A percentile compares a stretch with the other conserved stretches of the same genome.
These are phyloP conservation scores for Lichtheimia ramosa DNA, from an alignment of 371 early-diverging fungal genomes.

Conservation along the genomic window DNA sequence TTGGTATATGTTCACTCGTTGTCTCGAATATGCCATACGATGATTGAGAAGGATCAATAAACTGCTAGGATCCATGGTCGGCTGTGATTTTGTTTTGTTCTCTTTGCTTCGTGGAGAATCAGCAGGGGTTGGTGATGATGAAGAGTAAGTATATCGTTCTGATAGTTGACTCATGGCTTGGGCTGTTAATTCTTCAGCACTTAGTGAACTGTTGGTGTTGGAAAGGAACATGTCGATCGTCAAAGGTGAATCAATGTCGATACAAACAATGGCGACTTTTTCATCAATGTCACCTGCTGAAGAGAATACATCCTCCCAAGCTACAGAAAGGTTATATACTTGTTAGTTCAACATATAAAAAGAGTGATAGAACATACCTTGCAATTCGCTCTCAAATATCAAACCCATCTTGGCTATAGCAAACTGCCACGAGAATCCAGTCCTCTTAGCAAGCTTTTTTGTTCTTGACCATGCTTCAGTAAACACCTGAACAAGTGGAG, in stretches of 20 bases:
- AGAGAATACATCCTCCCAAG: slow-evolving; percentile 28
- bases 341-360: background rate
- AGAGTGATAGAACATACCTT: slow-evolving; percentile 1
- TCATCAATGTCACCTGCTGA: slow-evolving; percentile 17
- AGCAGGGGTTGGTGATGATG: background rate
- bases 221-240: slow-evolving; percentile 20
- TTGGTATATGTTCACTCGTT: slow-evolving; percentile 35
- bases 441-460: slow-evolving; percentile 18
- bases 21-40: slow-evolving; percentile 53
- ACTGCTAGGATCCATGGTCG: slow-evolving; percentile 27
- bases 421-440: slow-evolving; percentile 23
- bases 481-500: slow-evolving; percentile 14
- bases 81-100: background rate
- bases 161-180: slow-evolving; percentile 2
- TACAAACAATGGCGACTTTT: slow-evolving; percentile 45
- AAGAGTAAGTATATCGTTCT: slow-evolving; percentile 3
- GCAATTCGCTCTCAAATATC: slow-evolving; percentile 37
- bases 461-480: slow-evolving; percentile 40
- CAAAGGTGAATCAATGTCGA: slow-evolving; percentile 54
- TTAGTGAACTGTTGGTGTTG: background rate
- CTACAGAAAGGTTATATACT: slow-evolving; percentile 6
- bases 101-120: too few species aligned
- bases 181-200: background rate
- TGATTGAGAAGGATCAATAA: slow-evolving; percentile 56
- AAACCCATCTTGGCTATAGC: slow-evolving; percentile 39